Base-by-base conservation (phyloP, 768 basidiomycete genomes). In the Mycena albidolilacea region DNA sequence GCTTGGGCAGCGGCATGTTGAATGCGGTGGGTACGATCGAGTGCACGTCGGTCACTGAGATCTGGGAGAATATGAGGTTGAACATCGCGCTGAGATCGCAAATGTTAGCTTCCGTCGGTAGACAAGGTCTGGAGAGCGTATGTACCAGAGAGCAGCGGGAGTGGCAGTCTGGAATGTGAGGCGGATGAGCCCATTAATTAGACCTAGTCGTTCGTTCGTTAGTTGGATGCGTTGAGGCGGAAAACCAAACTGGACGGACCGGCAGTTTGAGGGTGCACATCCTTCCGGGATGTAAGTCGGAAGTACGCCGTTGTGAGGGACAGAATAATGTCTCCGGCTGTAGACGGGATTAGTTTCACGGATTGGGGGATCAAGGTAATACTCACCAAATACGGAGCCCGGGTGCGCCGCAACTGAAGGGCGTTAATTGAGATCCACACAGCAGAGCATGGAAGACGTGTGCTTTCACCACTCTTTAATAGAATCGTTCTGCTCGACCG, bases 131-230 rank as follows among this genome's bases (percentile, higher is more conserved):
- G 5, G n/a, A 11, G 17, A 48, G 46, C 57, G 46, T 2, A 30
- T 30, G 30, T 17, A 69, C 67, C 67, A 62, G 38, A 69, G 17
- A 3, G 67, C 67, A 38, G 67, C 55, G 9, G 67, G 67, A 38
- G 67, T 59, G 15, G 67, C 67, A 2, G 67, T 60, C 19, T 69
- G 67, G 50, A 69, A 69, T 1, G 58, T 69, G 23, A 69, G 67
- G n/a, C 58, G 67, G 11, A 69, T 30, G 17, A 69, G 57, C 4
- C 58, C 67, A 37, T 35, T 69, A 30, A 69, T 48, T 7, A 69
- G 30, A 17, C 30, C 30, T 30, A 30, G 30, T 30, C 30, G 30
- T 30, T 30, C 30, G 30, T 30, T 30, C 30, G 30, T 30, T 30
- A 30, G 30, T 30, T 30, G 30, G 30, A 30, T 30, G 30, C 30